phyloP scores from a whole-genome alignment of 805 yeast genomes.

The Kuraishia capsulata region DNA sequence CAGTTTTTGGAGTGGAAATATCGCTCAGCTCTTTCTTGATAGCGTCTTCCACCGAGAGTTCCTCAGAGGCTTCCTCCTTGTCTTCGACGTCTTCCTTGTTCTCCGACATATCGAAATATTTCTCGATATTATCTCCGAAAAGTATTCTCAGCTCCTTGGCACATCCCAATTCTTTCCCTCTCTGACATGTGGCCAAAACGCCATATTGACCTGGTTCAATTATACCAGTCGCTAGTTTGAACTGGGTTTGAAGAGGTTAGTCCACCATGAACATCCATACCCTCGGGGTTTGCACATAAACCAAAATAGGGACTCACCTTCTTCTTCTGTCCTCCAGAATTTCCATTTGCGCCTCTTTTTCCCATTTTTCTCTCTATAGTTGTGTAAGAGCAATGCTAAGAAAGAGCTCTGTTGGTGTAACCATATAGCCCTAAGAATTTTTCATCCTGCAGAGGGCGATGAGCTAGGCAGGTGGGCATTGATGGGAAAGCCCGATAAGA shows the following conservation, averaged over 20 bases:
- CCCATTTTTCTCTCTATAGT: neutral
- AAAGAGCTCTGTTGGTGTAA: no score
- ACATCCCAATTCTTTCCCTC: conserved; percentile 72
- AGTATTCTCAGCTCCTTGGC: conserved; percentile 61
- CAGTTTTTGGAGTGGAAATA: conserved; percentile 34
- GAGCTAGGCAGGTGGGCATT: no score
- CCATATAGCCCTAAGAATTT: no score
- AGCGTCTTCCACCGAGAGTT: conserved; percentile 64
- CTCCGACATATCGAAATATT: conserved; percentile 15
- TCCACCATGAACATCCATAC: neutral
- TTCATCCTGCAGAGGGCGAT: no score
- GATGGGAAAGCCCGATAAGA: neutral
- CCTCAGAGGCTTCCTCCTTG: conserved; percentile 26
- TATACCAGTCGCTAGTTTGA: conserved; percentile 35
- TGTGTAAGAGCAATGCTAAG: neutral
- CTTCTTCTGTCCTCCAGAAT: neutral
- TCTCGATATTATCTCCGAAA: conserved; percentile 44
- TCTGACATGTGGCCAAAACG: conserved; percentile 78
- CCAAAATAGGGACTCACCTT: conserved; percentile 1
- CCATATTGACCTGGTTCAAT: conserved; percentile 85
- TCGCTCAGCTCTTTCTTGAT: conserved; percentile 63
- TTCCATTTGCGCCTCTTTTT: neutral
- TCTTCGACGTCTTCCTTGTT: conserved; percentile 11
- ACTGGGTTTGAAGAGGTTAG: conserved; percentile 20
- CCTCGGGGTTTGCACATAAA: neutral